phyloP scores from a whole-genome alignment of 345 rosid species.

The Chamaenerion angustifolium region DNA sequence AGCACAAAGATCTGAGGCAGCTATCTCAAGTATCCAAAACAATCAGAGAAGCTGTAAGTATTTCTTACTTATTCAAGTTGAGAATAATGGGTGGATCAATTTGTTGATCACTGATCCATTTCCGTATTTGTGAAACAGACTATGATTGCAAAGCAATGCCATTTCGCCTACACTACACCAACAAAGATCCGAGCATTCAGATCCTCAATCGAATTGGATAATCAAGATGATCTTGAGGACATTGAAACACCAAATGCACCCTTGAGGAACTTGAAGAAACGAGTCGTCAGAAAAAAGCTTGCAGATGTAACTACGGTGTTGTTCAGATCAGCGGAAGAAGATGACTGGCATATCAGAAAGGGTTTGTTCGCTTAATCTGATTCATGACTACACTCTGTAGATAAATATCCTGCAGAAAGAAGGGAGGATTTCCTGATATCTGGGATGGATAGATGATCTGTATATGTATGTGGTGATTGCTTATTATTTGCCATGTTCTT shows the following conservation, averaged over 20 bases:
- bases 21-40: constrained; percentile 46
- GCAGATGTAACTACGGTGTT: constrained; percentile 39
- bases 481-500: too few species aligned
- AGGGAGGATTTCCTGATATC: too few species aligned
- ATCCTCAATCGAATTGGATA: constrained; percentile 16
- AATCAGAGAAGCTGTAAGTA: constrained; percentile 65
- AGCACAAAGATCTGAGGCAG: constrained; percentile 62
- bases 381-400: too few species aligned
- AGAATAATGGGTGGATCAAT: background rate
- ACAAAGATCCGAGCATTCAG: constrained; percentile 39
- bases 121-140: constrained; percentile 23
- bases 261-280: constrained; percentile 14
- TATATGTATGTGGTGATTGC: too few species aligned
- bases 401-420: too few species aligned
- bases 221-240: constrained; percentile 19
- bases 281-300: constrained; percentile 23
- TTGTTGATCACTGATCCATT: background rate
- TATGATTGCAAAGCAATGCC: constrained; percentile 33
- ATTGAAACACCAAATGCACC: constrained; percentile 67
- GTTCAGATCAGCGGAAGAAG: constrained; percentile 11
- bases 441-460: too few species aligned
- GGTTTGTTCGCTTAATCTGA: too few species aligned
- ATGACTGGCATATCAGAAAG: too few species aligned
- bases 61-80: background rate
- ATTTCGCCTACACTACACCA: constrained; percentile 64